phyloP scores from a whole-genome alignment of 352 stramenopile species.

The Aphanomyces astaci region DNA sequence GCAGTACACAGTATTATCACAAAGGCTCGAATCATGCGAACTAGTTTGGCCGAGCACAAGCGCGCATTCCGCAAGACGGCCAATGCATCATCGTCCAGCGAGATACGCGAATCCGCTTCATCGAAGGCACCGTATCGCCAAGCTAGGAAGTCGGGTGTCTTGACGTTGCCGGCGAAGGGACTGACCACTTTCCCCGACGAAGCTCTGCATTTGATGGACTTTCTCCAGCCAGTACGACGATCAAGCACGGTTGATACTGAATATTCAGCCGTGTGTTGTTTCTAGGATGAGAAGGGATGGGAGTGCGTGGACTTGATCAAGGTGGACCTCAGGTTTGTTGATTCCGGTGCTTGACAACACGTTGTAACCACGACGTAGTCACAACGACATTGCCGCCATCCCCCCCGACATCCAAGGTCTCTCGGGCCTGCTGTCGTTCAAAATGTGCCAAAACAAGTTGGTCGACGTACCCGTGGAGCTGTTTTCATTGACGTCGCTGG shows the following conservation, averaged over 20 bases:
- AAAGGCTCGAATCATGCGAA: slow-evolving; percentile 5
- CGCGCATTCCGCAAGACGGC: neutral
- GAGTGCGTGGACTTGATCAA: slow-evolving; percentile 76
- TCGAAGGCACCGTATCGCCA: slow-evolving; percentile 40
- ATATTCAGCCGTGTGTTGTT: neutral
- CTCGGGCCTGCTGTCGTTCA: slow-evolving; percentile 47
- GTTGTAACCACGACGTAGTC: slow-evolving; percentile 28
- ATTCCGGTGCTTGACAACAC: neutral
- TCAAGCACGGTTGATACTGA: no score
- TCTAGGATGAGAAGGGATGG: slow-evolving; percentile 77
- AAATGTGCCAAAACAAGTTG: slow-evolving; percentile 66
- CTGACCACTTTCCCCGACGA: slow-evolving; percentile 54
- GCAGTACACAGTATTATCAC: neutral
- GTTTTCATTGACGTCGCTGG: slow-evolving; percentile 49
- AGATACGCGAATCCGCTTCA: neutral
- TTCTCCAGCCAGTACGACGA: slow-evolving; percentile 66
- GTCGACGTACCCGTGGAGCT: slow-evolving; percentile 47
- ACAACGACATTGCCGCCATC: slow-evolving; percentile 57
- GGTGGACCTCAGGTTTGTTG: slow-evolving; percentile 43
- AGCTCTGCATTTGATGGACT: slow-evolving; percentile 67
- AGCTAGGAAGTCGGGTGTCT: slow-evolving; percentile 47
- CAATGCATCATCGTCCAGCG: neutral
- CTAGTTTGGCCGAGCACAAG: slow-evolving; percentile 26
- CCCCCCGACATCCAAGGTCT: slow-evolving; percentile 46
- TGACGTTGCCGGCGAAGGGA: slow-evolving; percentile 49